A percentile compares a stretch with the other conserved stretches of the same genome.
Evolutionary conservation across 345 rosid genomes (phyloP).

Genomic region (Murraya paniculata): DNA sequence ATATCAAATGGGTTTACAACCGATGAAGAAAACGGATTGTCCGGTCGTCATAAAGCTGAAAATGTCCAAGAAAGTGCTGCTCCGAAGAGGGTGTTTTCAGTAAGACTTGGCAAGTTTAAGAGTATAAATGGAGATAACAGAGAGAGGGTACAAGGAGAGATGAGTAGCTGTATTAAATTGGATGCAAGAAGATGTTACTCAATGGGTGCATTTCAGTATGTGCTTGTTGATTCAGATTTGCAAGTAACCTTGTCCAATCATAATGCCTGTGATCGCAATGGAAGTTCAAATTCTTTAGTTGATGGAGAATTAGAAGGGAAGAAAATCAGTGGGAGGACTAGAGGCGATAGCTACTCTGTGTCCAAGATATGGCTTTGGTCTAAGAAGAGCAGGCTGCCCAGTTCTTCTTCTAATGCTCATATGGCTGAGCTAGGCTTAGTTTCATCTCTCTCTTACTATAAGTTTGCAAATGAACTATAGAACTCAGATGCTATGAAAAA

Average conservation of each 20-base stretch:
- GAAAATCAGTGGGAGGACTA: slow-evolving; percentile 37
- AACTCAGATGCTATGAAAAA: slow-evolving; percentile 1
- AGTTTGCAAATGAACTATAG: slow-evolving; percentile 10
- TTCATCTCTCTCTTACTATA: neutral
- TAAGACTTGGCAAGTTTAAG: slow-evolving; percentile 60
- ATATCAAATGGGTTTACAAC: slow-evolving; percentile 16
- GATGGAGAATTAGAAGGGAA: slow-evolving; percentile 37
- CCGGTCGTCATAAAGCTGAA: slow-evolving; percentile 19
- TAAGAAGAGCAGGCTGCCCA: slow-evolving; percentile 35
- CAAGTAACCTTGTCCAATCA: slow-evolving; percentile 40
- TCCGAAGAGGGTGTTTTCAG: slow-evolving; percentile 46
- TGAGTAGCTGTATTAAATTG: slow-evolving; percentile 30
- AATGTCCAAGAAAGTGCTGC: slow-evolving; percentile 19
- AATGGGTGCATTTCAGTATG: slow-evolving; percentile 66
- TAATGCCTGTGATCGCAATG: neutral
- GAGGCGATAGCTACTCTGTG: slow-evolving; percentile 53
- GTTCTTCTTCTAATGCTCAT: slow-evolving; percentile 17
- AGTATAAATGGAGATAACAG: slow-evolving; percentile 31
- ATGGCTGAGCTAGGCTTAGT: neutral
- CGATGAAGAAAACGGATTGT: slow-evolving; percentile 28
- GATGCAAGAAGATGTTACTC: slow-evolving; percentile 71
- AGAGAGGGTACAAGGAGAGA: slow-evolving; percentile 36
- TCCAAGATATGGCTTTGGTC: slow-evolving; percentile 76
- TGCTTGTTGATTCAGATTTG: slow-evolving; percentile 42
- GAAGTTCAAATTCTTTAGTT: slow-evolving; percentile 6